Base-by-base conservation (phyloP, 208 protist genomes). In the Trypanosoma rangeli region DNA sequence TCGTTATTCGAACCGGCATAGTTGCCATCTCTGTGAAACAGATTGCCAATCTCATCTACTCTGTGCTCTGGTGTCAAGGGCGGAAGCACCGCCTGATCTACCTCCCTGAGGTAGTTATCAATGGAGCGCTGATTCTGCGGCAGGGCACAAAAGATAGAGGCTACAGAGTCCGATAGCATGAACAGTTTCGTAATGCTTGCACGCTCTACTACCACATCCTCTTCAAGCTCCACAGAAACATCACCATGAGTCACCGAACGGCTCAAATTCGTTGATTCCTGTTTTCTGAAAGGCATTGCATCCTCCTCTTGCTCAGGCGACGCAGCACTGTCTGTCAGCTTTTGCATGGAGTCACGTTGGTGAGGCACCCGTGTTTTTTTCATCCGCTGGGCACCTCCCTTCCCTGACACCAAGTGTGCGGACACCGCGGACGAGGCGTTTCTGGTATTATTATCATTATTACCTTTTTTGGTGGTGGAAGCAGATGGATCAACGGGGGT, bases 111-210 rank as follows among this genome's bases (percentile, higher is more conserved):
- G 66, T 87, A 88, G 46, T 74, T 73, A 26, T 87, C 73, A 29
- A 94, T 60, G 42, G 56, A 62, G 5, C 49, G 71, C 39, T 84
- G 69, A 20, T 78, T 80, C 53, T 73, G 67, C 12, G 86, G 84
- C 16, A 89, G 57, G 4, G 78, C 71, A 20, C 74, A 78, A 75
- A 93, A 95, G 35, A 95, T 81, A 28, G 78, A 89, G 0, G 80
- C 79, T 13, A 95, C 72, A 4, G 82, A 89, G 46, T 89, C 83
- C 28, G 90, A 89, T 1, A 92, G 73, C 76, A 95, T 87, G 54
- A 93, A 92, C 12, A 95, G 80, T 72, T 93, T 93, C 10, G 84
- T 91, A n/a, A 93, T 78, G 65, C 82, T 92, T 56, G 80, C 78
- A 16, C 90, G 83, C 70, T 95, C 85, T 13, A 78, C 79, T 12